Evolutionary conservation across 1,139 yeast genomes (phyloP).

Genomic region (Saccharomyces uvarum): DNA sequence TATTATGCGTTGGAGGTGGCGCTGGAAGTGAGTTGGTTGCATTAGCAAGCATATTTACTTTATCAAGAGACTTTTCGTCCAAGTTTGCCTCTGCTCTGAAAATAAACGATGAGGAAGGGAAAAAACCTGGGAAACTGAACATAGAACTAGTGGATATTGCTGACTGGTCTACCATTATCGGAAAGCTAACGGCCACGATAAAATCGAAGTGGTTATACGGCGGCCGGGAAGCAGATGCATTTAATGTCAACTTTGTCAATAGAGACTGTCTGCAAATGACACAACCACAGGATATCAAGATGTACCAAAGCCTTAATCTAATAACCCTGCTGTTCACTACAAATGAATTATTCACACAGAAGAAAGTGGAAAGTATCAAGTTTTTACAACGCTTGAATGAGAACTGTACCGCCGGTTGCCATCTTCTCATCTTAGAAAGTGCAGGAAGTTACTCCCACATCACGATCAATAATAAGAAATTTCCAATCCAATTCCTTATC

Average conservation of each 20-base stretch:
- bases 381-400: slow-evolving; percentile 47
- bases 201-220: slow-evolving; percentile 46
- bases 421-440: slow-evolving; percentile 67
- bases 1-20: slow-evolving; percentile 77
- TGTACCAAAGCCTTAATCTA: slow-evolving; percentile 33
- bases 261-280: slow-evolving; percentile 42
- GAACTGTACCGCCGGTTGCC: slow-evolving; percentile 47
- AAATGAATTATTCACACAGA: slow-evolving; percentile 71
- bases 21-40: slow-evolving; percentile 82
- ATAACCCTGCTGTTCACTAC: slow-evolving; percentile 78
- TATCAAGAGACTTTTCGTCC: slow-evolving; percentile 25
- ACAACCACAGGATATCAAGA: slow-evolving; percentile 12
- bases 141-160: slow-evolving; percentile 67
- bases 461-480: slow-evolving; percentile 49
- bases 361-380: slow-evolving; percentile 52
- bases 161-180: slow-evolving; percentile 57
- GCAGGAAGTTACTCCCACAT: slow-evolving; percentile 88
- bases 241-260: slow-evolving; percentile 42
- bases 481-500: slow-evolving; percentile 74
- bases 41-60: slow-evolving; percentile 51
- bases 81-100: slow-evolving; percentile 30
- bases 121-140: slow-evolving; percentile 36
- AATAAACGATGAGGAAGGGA: slow-evolving; percentile 4
- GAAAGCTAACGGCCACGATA: slow-evolving; percentile 38
- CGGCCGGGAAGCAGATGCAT: slow-evolving; percentile 23